Evolutionary conservation across 805 yeast species (phyloP), one percentile per base, ranked within the genome.

Genomic region (Schizosaccharomyces octosporus): DNA sequence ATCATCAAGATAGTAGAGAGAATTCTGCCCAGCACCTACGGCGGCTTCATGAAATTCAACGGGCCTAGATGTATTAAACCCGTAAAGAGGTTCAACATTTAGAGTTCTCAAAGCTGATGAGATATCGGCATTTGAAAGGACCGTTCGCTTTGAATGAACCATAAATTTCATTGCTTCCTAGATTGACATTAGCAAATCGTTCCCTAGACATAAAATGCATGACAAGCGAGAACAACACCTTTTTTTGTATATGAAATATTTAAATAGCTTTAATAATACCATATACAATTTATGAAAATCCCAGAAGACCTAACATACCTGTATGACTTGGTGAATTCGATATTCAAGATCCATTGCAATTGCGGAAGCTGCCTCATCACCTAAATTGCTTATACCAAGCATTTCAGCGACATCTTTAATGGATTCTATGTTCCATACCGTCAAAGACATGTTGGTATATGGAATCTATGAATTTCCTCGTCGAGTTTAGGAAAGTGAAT

Each of bases 341-440:
- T 94, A 93, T 73, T 93, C 99, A n/a, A 93, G 94, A 70, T 93
- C 99, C 98, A 93, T 93, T 5, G 99, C 97, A 64, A 93, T 74
- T 64, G 93, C 87, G 69, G 87, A 86, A 59, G 96, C 85, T 1
- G 90, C 95, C 63, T 94, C 98, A 61, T 90, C 97, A 41, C 87
- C 85, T 59, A 93, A 74, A 48, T 71, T 72, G 2, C 77, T 72
- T 45, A 93, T 77, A 1, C 98, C 98, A 11, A 93, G 75, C 2
- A 87, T 79, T 69, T 93, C 98, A 0, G 97, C 95, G 17, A 87
- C 95, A 74, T 93, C 98, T 68, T 83, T 85, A 36, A 94, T 96
- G 0, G 99, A 93, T 71, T 93, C 83, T 6, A 97, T 97, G 9
- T 97, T 89, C 98, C 97, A 90, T 63, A 93, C 77, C 0, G 97